Percentiles rank a stretch among this genome's conserved stretches.
Evolutionary conservation across 176 grass and related monocot species (phyloP).

Genomic region (Zoysia pacifica): DNA sequence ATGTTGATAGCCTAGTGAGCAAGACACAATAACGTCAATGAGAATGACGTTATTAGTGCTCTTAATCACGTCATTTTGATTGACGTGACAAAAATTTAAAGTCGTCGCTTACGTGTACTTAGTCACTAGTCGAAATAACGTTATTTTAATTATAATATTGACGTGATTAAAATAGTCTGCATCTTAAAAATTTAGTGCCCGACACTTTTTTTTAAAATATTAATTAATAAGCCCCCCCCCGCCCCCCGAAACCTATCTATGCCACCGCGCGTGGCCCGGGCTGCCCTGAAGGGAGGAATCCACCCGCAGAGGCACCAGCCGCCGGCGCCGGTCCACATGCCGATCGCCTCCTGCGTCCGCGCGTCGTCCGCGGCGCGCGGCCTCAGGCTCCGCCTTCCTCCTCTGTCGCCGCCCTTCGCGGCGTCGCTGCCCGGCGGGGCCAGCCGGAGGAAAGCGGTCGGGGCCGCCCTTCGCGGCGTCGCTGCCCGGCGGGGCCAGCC

Average conservation of each 20-base stretch:
- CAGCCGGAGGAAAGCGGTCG: conserved; percentile 32
- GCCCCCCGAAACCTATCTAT: conserved; percentile 39
- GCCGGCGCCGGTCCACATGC: conserved; percentile 51
- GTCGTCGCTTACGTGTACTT: too few species aligned
- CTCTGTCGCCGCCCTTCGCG: background rate
- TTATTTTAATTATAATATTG: too few species aligned
- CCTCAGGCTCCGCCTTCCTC: conserved; percentile 24
- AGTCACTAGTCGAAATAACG: too few species aligned
- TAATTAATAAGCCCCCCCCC: too few species aligned
- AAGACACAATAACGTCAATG: too few species aligned
- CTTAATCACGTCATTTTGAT: too few species aligned
- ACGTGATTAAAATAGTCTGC: too few species aligned
- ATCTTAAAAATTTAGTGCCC: too few species aligned
- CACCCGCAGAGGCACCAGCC: background rate
- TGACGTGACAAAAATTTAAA: too few species aligned
- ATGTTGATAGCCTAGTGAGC: too few species aligned
- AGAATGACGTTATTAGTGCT: too few species aligned
- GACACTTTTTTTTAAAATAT: too few species aligned
- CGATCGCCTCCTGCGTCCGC: conserved; percentile 50
- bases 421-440: background rate
- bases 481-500: background rate
- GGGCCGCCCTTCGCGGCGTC: conserved; percentile 33
- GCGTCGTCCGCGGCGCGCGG: conserved; percentile 24
- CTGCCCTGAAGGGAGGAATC: conserved; percentile 12
- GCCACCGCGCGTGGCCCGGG: background rate